Base-by-base conservation (phyloP, 1,284 basidiomycete species). In the Ceratobasidium sp. region DNA sequence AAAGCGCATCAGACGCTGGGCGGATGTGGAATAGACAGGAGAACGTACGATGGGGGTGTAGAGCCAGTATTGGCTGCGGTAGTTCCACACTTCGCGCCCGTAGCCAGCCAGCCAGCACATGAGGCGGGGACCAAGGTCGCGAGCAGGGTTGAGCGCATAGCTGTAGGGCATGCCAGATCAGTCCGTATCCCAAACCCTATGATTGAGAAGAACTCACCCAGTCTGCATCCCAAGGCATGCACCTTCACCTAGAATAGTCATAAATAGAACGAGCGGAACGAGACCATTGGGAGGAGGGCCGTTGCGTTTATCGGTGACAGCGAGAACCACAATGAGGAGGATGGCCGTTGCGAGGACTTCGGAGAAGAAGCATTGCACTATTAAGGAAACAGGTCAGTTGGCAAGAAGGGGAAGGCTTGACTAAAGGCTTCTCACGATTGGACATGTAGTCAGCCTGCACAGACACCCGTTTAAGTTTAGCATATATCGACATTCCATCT, bases 61-160 rank as follows among this genome's bases (percentile, higher is more conserved):
- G 16, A 92, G 74, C 91, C 91, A 94, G 78, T 92, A 94, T 74
- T 90, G 89, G 77, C 83, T 85, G 13, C 59, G 74, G 35, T 52
- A 75, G 63, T 73, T 54, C 71, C 47, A 73, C 23, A 64, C 72
- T 73, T 81, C 82, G 38, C 44, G 78, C 16, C 88, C 88, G 76
- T 90, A 91, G 30, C 89, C 86, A 4, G 85, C 84, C 83, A 89
- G 85, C 50, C 87, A 85, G 1, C 87, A 87, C 77, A 89, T 81
- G 59, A 90, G 79, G 2, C 89, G 81, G 0, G 89, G 89, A 9
- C 89, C 89, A 5, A 89, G 80, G 78, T 90, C 89, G 75, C 89
- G 85, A 1, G 89, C 89, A 13, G 88, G 88, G 77, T 90, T 91
- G 58, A 91, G 80, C 1, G 87, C 87, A 76, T 83, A 70, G 14